Base-by-base conservation (phyloP, 1,139 yeast genomes). In the Spencermartinsiella ligniputridi region DNA sequence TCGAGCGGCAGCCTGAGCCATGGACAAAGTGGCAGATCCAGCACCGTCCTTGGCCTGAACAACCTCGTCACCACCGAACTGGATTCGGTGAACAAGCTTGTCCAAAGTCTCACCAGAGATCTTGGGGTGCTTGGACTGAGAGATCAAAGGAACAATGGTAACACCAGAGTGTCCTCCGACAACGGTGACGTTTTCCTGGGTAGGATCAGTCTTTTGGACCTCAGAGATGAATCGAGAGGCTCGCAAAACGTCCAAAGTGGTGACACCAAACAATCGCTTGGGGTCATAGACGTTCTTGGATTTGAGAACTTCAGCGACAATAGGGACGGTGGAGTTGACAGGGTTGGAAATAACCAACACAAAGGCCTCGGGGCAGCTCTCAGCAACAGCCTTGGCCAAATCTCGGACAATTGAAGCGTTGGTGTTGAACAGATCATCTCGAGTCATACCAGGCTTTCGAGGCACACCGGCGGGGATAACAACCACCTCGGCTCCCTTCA, bases 131-230 rank as follows among this genome's bases (percentile, higher is more conserved):
- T 71, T 62, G 40, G 76, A 68, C 49, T 71, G 75, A 30, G 95
- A 84, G 63, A 86, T 78, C 57, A 90, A 72, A 56, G 97, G 96
- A 46, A 88, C 94, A 68, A 88, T 88, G 55, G 97, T 87, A 59
- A 84, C 88, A 63, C 97, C 97, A 47, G 96, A 85, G 79, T 90
- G 97, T 52, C 97, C 97, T 54, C 97, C 97, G 56, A 90, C 83
- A 53, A 90, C 96, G 38, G 95, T 84, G 49, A 90, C 79, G 60
- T 73, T 72, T 64, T 78, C 81, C 59, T 75, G 65, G 49, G 71
- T 69, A 53, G 88, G 84, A 69, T 77, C 71, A 39, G 63, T 56
- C 40, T 53, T 50, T 40, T 64, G 70, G 41, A 75, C 71, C 50
- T 80, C 67, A 56, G 80, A 77, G 53, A 81, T 69, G 65, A 90